Evolutionary conservation across 2,329 filamentous ascomycete species (phyloP).

Genomic region (Onygenales sp.): DNA sequence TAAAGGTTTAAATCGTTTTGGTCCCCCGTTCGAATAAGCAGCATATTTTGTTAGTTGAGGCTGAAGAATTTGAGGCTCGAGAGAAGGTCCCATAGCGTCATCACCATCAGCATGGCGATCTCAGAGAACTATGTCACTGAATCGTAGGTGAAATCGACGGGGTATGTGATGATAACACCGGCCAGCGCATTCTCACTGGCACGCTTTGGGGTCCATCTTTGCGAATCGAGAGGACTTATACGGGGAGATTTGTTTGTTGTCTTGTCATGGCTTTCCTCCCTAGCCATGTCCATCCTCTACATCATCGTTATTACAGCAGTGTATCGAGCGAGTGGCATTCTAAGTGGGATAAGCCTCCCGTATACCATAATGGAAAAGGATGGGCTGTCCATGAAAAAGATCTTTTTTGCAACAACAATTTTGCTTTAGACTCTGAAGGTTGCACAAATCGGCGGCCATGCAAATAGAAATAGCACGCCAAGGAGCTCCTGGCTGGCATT

Average conservation of each 20-base stretch:
- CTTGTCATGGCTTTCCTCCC: constrained; percentile 3
- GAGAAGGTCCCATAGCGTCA: not conserved
- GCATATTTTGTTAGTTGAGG: not conserved
- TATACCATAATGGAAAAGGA: constrained; percentile 25
- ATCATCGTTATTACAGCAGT: constrained; percentile 26
- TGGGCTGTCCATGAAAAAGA: constrained; percentile 20
- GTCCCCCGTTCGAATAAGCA: too few relatives aligned
- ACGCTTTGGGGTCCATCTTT: constrained; percentile 7
- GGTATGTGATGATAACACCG: constrained; percentile 13
- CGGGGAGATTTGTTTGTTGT: constrained; percentile 7
- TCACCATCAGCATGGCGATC: not conserved
- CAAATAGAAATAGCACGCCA: constrained; percentile 18
- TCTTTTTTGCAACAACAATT: constrained; percentile 22
- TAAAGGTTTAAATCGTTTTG: too few relatives aligned
- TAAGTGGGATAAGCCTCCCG: not conserved
- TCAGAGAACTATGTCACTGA: constrained; percentile 7
- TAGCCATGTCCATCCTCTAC: constrained; percentile 22
- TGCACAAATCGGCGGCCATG: constrained; percentile 21
- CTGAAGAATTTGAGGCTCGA: not conserved
- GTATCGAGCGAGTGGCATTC: constrained; percentile 21
- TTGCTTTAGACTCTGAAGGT: constrained; percentile 27
- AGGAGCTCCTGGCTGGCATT: constrained; percentile 27
- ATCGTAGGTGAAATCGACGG: constrained; percentile 8
- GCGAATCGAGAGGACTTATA: constrained; percentile 4
- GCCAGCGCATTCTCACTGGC: constrained; percentile 10